A percentile compares a stretch with the other conserved stretches of the same genome.
Evolutionary conservation across 305 asterid genomes (phyloP).

Genomic region (Solanum aculeatissimum): DNA sequence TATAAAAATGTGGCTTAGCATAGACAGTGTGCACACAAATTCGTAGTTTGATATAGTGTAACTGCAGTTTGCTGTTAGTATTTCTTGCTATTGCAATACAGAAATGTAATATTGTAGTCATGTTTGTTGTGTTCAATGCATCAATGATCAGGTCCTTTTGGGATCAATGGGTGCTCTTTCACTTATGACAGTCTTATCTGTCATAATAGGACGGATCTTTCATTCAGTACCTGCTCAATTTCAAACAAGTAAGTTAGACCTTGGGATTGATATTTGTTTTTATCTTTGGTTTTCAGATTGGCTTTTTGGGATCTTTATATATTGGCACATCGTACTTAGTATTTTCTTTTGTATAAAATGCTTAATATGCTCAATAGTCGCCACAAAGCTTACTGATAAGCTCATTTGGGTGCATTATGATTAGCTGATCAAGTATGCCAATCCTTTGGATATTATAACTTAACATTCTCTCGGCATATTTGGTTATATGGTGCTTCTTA

Average conservation of each 20-base stretch:
- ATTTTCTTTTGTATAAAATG: not conserved
- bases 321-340: not conserved
- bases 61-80: not conserved
- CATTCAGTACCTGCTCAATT: slow-evolving; percentile 93
- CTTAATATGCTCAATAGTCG: not conserved
- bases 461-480: not conserved
- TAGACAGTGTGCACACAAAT: not conserved
- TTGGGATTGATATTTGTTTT: not conserved
- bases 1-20: not conserved
- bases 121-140: not conserved
- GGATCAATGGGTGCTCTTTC: slow-evolving; percentile 98
- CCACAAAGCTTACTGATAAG: not conserved
- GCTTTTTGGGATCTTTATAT: not conserved
- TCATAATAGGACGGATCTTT: slow-evolving; percentile 74
- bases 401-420: not conserved
- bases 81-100: not conserved
- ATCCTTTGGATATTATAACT: not conserved
- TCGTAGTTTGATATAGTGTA: not conserved
- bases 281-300: not conserved
- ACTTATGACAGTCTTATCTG: slow-evolving; percentile 85
- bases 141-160: slow-evolving; percentile 62
- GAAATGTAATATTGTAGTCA: not conserved
- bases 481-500: not conserved
- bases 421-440: not conserved
- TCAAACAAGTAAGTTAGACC: slow-evolving; percentile 70